Conservation (phyloP, 2,329 filamentous ascomycete species). For the Paecilomyces fulvus region DNA sequence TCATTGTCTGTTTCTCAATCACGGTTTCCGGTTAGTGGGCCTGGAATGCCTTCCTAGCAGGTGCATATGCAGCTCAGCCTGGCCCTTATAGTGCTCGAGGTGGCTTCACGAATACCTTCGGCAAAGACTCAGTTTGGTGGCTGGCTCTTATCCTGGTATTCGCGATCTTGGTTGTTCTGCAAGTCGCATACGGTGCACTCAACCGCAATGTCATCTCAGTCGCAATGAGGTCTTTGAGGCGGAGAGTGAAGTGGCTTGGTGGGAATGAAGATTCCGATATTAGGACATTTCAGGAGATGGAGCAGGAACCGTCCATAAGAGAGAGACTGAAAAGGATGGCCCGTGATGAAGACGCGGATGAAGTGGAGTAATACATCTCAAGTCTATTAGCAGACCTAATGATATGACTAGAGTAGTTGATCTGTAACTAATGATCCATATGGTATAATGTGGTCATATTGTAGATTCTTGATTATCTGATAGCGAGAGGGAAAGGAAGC, state of each 20-base stretch:
- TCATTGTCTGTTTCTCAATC: slow-evolving; percentile 1
- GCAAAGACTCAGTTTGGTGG: slow-evolving; percentile 2
- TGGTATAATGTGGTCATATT: no score
- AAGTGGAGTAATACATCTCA: not conserved
- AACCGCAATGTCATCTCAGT: not conserved
- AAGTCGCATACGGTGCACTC: not conserved
- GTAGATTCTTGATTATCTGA: not conserved
- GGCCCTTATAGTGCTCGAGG: slow-evolving; percentile 1
- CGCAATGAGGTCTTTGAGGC: not conserved
- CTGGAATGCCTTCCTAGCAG: not conserved
- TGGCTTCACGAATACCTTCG: slow-evolving; percentile 1
- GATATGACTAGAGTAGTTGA: not conserved
- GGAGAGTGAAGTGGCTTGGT: not conserved
- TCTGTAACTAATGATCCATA: no score
- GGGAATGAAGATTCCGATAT: not conserved
- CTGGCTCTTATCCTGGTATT: not conserved
- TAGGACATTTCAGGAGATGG: not conserved
- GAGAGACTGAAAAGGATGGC: not conserved
- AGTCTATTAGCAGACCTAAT: not conserved
- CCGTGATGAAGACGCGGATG: not conserved
- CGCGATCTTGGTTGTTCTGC: not conserved
- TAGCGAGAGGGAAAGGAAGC: not conserved
- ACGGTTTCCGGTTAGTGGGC: not conserved
- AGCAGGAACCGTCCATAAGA: not conserved
- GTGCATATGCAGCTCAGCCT: slow-evolving; percentile 1